These are phyloP conservation scores for Boletus huronensis DNA, from an alignment of 768 basidiomycete species.

Conservation along the genomic window DNA sequence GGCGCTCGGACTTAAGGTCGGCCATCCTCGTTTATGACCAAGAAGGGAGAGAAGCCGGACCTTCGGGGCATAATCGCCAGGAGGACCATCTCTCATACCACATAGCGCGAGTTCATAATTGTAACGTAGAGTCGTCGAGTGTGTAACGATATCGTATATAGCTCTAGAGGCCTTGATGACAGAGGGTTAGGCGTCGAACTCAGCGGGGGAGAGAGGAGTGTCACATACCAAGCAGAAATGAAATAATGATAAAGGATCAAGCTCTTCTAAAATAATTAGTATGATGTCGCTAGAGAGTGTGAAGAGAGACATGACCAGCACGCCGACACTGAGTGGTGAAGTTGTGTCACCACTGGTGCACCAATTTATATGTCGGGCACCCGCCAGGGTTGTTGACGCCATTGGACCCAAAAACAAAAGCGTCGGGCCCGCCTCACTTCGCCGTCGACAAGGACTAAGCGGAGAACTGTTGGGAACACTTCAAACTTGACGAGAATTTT, in stretches of 20 bases:
- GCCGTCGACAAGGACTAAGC: conserved; percentile 32
- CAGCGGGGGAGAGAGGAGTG: background rate
- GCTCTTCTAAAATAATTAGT: conserved; percentile 32
- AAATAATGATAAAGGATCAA: conserved; percentile 32
- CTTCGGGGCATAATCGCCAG: conserved; percentile 16
- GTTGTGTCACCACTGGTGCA: conserved; percentile 1
- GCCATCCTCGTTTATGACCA: conserved; percentile 32
- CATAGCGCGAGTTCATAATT: conserved; percentile 31
- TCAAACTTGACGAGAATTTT: conserved; percentile 26
- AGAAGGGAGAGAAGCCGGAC: conserved; percentile 29
- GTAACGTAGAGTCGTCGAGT: conserved; percentile 31
- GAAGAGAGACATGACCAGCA: conserved; percentile 37
- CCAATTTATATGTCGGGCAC: conserved; percentile 32
- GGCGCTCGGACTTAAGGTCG: conserved; percentile 28
- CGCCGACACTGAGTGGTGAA: conserved; percentile 25
- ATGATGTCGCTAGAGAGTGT: conserved; percentile 30
- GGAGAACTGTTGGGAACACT: conserved; percentile 25
- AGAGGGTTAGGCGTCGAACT: conserved; percentile 1
- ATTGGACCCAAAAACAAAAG: conserved; percentile 33
- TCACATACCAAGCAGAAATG: conserved; percentile 30
- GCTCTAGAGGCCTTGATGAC: conserved; percentile 23
- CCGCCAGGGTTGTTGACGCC: conserved; percentile 21
- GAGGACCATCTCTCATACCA: conserved; percentile 28
- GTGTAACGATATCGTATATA: conserved; percentile 20
- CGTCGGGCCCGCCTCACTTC: conserved; percentile 30